Evolutionary conservation across 108 stramenopile genomes (phyloP).

Genomic region (Stephanodiscus minutulus): DNA sequence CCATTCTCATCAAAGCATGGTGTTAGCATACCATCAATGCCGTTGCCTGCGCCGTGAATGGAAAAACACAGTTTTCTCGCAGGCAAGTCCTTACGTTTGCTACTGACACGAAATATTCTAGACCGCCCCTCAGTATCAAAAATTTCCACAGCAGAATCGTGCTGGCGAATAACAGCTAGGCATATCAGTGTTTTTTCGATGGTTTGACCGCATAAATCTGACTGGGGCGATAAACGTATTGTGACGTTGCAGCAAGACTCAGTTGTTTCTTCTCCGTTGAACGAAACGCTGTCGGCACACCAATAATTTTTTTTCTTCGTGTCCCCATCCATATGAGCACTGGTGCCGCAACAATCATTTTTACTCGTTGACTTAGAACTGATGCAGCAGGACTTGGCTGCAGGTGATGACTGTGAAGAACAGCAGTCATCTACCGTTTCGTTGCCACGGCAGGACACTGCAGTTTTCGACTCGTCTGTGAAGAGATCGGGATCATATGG

Average conservation of each 20-base stretch:
- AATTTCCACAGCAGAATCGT: slow-evolving; percentile 24
- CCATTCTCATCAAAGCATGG: slow-evolving; percentile 64
- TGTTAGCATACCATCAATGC: slow-evolving; percentile 50
- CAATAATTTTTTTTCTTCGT: no score
- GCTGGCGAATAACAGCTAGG: slow-evolving; percentile 30
- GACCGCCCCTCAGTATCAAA: slow-evolving; percentile 35
- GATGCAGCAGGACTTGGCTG: no score
- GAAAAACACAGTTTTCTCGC: slow-evolving; percentile 53
- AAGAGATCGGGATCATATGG: no score
- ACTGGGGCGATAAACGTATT: background rate
- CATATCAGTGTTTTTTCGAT: slow-evolving; percentile 14
- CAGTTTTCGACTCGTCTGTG: no score
- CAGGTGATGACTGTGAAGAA: no score
- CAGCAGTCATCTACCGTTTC: no score
- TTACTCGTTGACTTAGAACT: no score
- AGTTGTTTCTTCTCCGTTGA: background rate
- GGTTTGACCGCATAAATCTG: background rate
- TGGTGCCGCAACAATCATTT: no score
- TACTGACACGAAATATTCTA: slow-evolving; percentile 15
- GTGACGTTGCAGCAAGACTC: background rate
- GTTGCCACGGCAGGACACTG: background rate
- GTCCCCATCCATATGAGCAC: no score
- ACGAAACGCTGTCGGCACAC: background rate
- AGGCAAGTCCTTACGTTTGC: background rate
- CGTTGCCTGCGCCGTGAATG: slow-evolving; percentile 40